phyloP scores from a whole-genome alignment of 768 basidiomycete species.

The Lactifluus hygrophoroides region DNA sequence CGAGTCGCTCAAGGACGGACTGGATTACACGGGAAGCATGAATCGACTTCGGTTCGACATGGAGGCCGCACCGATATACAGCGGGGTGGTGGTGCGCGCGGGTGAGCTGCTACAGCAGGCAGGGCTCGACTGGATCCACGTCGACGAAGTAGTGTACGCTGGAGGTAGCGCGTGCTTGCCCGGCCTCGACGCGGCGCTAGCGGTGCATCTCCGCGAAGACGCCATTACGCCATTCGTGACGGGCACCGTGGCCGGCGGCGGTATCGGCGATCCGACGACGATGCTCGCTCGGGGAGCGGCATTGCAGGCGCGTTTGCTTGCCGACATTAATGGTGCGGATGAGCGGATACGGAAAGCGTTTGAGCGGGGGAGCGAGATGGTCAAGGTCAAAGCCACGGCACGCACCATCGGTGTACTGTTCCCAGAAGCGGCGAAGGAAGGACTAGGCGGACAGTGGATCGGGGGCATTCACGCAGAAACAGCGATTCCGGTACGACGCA shows the following conservation, averaged over 20 bases:
- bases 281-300: conserved; percentile 72
- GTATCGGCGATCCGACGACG: conserved; percentile 69
- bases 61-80: conserved; percentile 49
- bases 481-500: conserved; percentile 56
- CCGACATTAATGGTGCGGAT: conserved; percentile 39
- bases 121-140: conserved; percentile 50
- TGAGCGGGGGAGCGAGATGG: conserved; percentile 32
- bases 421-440: conserved; percentile 33
- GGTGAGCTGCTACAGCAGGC: conserved; percentile 43
- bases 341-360: conserved; percentile 47
- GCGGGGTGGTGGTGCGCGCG: conserved; percentile 43
- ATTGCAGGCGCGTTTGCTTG: conserved; percentile 58
- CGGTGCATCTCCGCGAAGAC: conserved; percentile 50
- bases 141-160: conserved; percentile 76
- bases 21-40: conserved; percentile 76
- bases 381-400: conserved; percentile 46
- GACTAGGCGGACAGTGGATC: conserved; percentile 56
- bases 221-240: conserved; percentile 57
- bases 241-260: conserved; percentile 63
- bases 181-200: conserved; percentile 56
- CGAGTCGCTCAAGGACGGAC: conserved; percentile 88
- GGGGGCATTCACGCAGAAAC: conserved; percentile 65
- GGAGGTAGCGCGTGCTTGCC: conserved; percentile 70
- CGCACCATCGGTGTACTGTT: conserved; percentile 60
- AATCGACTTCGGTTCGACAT: conserved; percentile 42